Evolutionary conservation across 768 basidiomycete species (phyloP).

Genomic region (Lyophyllum atratum): DNA sequence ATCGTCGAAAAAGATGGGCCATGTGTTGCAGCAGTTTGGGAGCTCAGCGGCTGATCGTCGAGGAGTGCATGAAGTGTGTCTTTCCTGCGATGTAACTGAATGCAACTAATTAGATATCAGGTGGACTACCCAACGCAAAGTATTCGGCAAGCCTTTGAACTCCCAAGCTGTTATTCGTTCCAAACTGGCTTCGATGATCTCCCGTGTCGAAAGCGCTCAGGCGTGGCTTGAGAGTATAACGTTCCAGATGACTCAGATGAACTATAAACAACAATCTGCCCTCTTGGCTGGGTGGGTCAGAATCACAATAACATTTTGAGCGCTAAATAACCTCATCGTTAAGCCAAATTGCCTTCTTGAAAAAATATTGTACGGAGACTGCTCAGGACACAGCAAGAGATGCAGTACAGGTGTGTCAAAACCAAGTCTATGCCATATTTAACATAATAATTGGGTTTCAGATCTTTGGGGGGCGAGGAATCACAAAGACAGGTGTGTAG

Average conservation of each 20-base stretch:
- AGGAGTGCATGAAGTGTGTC: conserved; percentile 73
- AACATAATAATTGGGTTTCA: conserved; percentile 33
- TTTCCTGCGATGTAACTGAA: neutral
- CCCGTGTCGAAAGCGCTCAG: conserved; percentile 77
- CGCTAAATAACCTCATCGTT: neutral
- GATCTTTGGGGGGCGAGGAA: conserved; percentile 85
- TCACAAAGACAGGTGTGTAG: conserved; percentile 73
- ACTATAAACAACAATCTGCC: conserved; percentile 72
- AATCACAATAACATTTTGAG: neutral
- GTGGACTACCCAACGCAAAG: conserved; percentile 79
- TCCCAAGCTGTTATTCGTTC: conserved; percentile 75
- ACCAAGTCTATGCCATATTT: neutral
- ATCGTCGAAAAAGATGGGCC: conserved; percentile 52
- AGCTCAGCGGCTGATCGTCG: conserved; percentile 62
- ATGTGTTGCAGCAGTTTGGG: conserved; percentile 61
- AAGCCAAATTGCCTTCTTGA: conserved; percentile 78
- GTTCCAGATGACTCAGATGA: conserved; percentile 87
- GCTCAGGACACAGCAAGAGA: conserved; percentile 83
- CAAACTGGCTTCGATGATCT: conserved; percentile 81
- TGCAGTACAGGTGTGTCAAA: conserved; percentile 46
- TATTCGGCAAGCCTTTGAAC: conserved; percentile 71
- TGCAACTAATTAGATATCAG: conserved; percentile 26
- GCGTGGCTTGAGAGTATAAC: conserved; percentile 88
- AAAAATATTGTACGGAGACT: conserved; percentile 73
- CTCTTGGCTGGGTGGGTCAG: conserved; percentile 67